These are phyloP conservation scores for Puccinia sorghi DNA, from an alignment of 1,284 basidiomycete species.

Conservation along the genomic window DNA sequence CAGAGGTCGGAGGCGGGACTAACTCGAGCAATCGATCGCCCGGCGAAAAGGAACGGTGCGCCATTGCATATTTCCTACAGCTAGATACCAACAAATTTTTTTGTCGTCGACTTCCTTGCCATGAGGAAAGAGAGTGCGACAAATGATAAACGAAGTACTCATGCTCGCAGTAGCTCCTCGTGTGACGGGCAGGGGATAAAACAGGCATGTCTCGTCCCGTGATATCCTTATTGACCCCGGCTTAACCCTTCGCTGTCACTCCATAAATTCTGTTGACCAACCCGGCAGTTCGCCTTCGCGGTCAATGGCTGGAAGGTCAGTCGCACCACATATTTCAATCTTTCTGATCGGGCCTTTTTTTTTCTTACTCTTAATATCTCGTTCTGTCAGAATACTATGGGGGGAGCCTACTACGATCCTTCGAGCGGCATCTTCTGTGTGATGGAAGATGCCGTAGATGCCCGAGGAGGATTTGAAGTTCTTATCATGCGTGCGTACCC, in stretches of 20 bases:
- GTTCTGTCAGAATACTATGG: constrained; percentile 28
- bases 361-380: not conserved
- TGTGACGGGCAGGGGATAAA: constrained; percentile 4
- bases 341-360: not conserved
- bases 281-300: constrained; percentile 28
- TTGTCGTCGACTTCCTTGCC: not conserved
- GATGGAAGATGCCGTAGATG: constrained; percentile 43
- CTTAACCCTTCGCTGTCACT: not conserved
- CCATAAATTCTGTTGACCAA: not conserved
- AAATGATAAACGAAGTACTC: not conserved
- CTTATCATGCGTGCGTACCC: constrained; percentile 31
- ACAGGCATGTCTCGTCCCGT: not conserved
- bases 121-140: not conserved
- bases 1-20: too few species aligned
- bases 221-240: too few species aligned
- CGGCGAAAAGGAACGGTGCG: too few species aligned
- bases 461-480: constrained; percentile 35
- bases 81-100: too few species aligned
- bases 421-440: constrained; percentile 22
- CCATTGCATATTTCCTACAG: too few species aligned
- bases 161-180: not conserved
- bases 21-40: too few species aligned
- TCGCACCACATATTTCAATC: not conserved
- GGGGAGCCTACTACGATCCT: constrained; percentile 40
- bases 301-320: constrained; percentile 34